Conservation (phyloP, 305 asterid genomes). For the Fraxinus velutina region DNA sequence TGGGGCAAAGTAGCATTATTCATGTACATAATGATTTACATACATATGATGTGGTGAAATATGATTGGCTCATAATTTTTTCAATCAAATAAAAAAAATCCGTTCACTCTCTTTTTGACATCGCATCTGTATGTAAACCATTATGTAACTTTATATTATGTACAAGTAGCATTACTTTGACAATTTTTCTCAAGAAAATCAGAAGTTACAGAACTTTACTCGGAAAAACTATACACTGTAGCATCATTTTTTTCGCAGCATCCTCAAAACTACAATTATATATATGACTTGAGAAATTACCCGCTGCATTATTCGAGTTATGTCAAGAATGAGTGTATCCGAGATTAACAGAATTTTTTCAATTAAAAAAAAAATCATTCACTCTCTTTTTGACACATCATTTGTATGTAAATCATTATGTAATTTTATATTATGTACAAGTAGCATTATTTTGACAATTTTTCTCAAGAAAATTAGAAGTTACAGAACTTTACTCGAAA, state of each 20-base stretch:
- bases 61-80: too few relatives aligned
- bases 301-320: not conserved
- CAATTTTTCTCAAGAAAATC: not conserved
- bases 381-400: too few relatives aligned
- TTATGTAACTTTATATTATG: too few relatives aligned
- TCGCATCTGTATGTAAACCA: too few relatives aligned
- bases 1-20: too few relatives aligned
- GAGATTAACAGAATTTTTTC: not conserved
- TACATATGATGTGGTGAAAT: too few relatives aligned
- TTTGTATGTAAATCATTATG: too few relatives aligned
- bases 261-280: not conserved
- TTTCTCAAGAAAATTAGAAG: not conserved
- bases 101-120: too few relatives aligned
- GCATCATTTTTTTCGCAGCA: not conserved
- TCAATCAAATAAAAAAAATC: too few relatives aligned
- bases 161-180: not conserved
- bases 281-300: not conserved
- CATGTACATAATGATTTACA: too few relatives aligned
- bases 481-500: not conserved
- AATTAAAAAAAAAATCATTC: too few relatives aligned
- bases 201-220: not conserved
- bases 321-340: not conserved
- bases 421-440: too few relatives aligned
- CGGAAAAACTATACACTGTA: not conserved
- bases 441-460: not conserved